Base-by-base conservation (phyloP, 371 early-diverging fungal species). In the Zychaea mexicana region DNA sequence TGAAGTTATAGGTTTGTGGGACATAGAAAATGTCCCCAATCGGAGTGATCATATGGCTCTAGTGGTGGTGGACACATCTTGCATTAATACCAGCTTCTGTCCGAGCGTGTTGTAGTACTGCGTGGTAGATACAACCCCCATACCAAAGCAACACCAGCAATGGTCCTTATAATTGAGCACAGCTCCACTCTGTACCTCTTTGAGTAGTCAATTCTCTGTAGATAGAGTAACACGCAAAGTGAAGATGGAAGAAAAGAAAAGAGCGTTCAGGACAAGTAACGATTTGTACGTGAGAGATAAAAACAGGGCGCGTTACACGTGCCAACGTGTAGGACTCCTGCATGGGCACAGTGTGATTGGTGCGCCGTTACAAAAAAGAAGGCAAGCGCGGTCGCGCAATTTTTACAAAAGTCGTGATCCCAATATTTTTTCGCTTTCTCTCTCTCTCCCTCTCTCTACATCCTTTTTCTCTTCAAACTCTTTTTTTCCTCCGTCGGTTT, bases 401-500 rank as follows among this genome's bases (percentile, higher is more conserved):
- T 42, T 42, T 42, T 42, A 8, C 33, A 12, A 42, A 42, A 15
- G 42, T 42, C 42, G 42, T 42, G 42, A 17, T 15, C 42, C n/a
- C 42, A 42, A 7, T 17, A 42, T 17, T 12, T 12, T 4, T 17
- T 4, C 8, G 15, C 8, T 10, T 8, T 36, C 38, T 57, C 26
- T 38, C 45, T 58, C 36, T 19, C n/a, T n/a, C n/a, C 36, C 56
- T 56, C 4, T 24, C 19, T 33, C 27, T 12, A 33, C 21, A 52
- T 24, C 28, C 52, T 26, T 21, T 61, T 32, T 46, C 19, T 60
- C 33, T 47, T 42, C 52, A 30, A 53, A 27, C 33, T 49, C 42
- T 31, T 19, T 38, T 19, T 27, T 60, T 21, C 30, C 47, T 45
- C 31, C 33, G 72, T 72, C 68, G 65, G 65, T 72, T 52, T 72